Conservation (phyloP, 371 early-diverging fungal genomes). For the Apophysomyces trapeziformis region DNA sequence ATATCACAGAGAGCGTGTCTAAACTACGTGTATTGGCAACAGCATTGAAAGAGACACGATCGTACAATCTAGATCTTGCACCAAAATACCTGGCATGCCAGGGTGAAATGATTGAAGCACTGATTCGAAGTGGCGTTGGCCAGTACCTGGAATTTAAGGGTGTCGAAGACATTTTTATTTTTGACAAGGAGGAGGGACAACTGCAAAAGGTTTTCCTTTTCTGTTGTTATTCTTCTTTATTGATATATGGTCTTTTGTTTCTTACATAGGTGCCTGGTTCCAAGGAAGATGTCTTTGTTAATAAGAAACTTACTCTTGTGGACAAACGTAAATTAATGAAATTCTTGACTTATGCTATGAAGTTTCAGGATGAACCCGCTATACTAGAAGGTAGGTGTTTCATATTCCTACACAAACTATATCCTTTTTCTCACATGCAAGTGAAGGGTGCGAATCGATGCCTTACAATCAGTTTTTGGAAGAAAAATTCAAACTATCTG, state of each 20-base stretch:
- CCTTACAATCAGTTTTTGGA: conserved; percentile 57
- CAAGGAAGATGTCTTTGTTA: conserved; percentile 92
- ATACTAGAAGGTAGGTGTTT: conserved; percentile 31
- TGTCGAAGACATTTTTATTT: conserved; percentile 71
- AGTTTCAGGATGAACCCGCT: conserved; percentile 44
- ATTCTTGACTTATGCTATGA: conserved; percentile 75
- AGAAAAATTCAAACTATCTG: conserved; percentile 69
- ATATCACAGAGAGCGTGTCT: conserved; percentile 16
- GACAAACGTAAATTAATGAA: conserved; percentile 93
- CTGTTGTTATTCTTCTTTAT: background rate
- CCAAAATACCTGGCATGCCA: conserved; percentile 79
- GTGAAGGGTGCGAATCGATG: conserved; percentile 45
- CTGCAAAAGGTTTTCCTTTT: conserved; percentile 37
- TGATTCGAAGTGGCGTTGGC: conserved; percentile 84
- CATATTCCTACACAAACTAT: background rate
- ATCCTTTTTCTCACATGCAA: background rate
- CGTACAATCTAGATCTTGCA: conserved; percentile 79
- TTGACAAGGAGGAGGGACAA: conserved; percentile 38
- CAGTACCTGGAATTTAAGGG: conserved; percentile 89
- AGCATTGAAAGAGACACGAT: conserved; percentile 53
- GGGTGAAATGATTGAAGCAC: conserved; percentile 75
- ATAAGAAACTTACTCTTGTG: conserved; percentile 70
- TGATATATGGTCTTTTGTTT: background rate
- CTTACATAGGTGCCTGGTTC: conserved; percentile 78
- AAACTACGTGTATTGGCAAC: conserved; percentile 36